phyloP scores from a whole-genome alignment of 805 yeast species.

The Metschnikowia orientalis region DNA sequence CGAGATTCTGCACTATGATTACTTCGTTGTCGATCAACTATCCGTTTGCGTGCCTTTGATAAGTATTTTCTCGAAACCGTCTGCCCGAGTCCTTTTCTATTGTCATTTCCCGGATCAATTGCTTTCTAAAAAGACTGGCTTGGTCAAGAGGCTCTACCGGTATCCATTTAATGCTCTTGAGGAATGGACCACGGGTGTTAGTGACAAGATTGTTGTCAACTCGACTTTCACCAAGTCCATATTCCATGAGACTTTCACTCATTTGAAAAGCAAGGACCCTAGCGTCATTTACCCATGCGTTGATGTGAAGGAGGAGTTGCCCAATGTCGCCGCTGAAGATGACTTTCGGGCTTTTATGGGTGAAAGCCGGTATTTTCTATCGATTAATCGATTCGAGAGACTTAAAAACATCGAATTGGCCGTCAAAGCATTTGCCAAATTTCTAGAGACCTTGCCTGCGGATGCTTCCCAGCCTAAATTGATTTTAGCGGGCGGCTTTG shows the following conservation, averaged over 20 bases:
- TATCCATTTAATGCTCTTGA: slow-evolving; percentile 81
- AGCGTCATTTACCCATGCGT: slow-evolving; percentile 79
- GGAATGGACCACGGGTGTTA: slow-evolving; percentile 67
- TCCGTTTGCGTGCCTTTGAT: slow-evolving; percentile 79
- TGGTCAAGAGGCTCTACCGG: slow-evolving; percentile 63
- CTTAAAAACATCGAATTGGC: slow-evolving; percentile 83
- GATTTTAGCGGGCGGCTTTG: slow-evolving; percentile 90
- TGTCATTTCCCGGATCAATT: slow-evolving; percentile 95
- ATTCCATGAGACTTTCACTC: slow-evolving; percentile 59
- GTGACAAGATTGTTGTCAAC: slow-evolving; percentile 84
- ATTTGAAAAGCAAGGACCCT: slow-evolving; percentile 37
- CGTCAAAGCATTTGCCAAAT: slow-evolving; percentile 55
- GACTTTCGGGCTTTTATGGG: slow-evolving; percentile 36
- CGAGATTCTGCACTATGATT: slow-evolving; percentile 52
- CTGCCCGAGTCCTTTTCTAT: slow-evolving; percentile 67
- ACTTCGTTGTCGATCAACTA: slow-evolving; percentile 82
- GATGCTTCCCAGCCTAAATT: slow-evolving; percentile 40
- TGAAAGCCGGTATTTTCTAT: slow-evolving; percentile 48
- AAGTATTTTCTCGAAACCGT: slow-evolving; percentile 35
- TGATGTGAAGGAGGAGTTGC: slow-evolving; percentile 29
- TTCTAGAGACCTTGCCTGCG: slow-evolving; percentile 29
- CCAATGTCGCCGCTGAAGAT: slow-evolving; percentile 20
- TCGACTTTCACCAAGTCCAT: slow-evolving; percentile 75
- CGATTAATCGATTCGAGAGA: slow-evolving; percentile 85
- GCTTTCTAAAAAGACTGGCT: slow-evolving; percentile 55